Conservation (phyloP, 306 rosid genomes). For the Trifolium dubium region DNA sequence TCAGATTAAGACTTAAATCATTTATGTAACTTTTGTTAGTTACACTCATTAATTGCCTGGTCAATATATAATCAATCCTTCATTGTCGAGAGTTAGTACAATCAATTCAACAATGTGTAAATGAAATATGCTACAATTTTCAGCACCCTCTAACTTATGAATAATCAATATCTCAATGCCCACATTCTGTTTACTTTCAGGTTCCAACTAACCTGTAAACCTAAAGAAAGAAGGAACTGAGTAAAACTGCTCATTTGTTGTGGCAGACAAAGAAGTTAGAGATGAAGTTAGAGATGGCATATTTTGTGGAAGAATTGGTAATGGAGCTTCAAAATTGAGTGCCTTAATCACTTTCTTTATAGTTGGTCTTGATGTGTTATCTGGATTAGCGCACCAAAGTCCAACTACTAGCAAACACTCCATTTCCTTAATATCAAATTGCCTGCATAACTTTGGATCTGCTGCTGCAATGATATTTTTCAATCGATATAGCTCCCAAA, state of each 20-base stretch:
- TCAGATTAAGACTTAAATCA: no score
- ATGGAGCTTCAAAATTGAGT: constrained; percentile 40
- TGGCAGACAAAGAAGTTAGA: neutral
- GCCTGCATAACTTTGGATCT: constrained; percentile 37
- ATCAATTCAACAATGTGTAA: no score
- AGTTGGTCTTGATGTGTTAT: constrained; percentile 16
- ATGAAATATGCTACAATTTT: neutral
- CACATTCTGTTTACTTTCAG: constrained; percentile 1
- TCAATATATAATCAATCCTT: no score
- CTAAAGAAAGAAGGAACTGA: neutral
- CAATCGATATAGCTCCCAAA: constrained; percentile 45
- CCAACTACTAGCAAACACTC: constrained; percentile 34
- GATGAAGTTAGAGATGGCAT: constrained; percentile 24
- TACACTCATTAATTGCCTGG: no score
- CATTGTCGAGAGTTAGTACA: no score
- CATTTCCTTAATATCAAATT: constrained; percentile 38
- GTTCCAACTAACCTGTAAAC: neutral
- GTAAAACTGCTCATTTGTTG: constrained; percentile 6
- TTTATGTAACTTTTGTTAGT: no score
- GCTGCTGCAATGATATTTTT: constrained; percentile 31
- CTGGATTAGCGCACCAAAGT: constrained; percentile 43
- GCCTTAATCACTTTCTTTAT: constrained; percentile 33
- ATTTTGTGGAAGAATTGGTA: constrained; percentile 33
- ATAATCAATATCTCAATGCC: neutral
- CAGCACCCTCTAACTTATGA: no score